Evolutionary conservation across 306 rosid genomes (phyloP).

Genomic region (Lathyrus tuberosus): DNA sequence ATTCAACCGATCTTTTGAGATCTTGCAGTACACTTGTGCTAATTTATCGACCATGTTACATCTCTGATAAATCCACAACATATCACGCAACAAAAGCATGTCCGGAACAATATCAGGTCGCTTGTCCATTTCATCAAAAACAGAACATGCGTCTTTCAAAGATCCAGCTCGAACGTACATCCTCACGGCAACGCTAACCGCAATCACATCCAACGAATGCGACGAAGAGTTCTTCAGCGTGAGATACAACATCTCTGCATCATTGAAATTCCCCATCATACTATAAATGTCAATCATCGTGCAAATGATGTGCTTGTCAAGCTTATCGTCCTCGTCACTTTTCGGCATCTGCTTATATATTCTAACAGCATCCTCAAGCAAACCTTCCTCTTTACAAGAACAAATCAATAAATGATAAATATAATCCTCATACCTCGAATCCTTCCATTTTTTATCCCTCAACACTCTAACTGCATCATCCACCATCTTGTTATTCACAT

Average conservation of each 20-base stretch:
- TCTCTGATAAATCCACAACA: slow-evolving; percentile 78
- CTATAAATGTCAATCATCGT: slow-evolving; percentile 87
- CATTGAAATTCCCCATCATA: slow-evolving; percentile 59
- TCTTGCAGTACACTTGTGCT: slow-evolving; percentile 61
- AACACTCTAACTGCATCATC: slow-evolving; percentile 67
- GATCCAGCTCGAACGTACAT: slow-evolving; percentile 83
- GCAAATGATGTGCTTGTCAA: slow-evolving; percentile 74
- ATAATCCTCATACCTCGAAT: slow-evolving; percentile 66
- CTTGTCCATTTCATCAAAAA: slow-evolving; percentile 65
- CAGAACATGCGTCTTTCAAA: slow-evolving; percentile 77
- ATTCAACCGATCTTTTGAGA: slow-evolving; percentile 56
- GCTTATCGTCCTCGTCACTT: slow-evolving; percentile 41
- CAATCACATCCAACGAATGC: slow-evolving; percentile 72
- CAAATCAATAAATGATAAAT: slow-evolving; percentile 90
- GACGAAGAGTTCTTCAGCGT: slow-evolving; percentile 66
- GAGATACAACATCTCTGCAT: slow-evolving; percentile 69
- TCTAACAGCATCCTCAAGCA: slow-evolving; percentile 69
- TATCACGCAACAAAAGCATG: slow-evolving; percentile 62
- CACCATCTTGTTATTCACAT: slow-evolving; percentile 74
- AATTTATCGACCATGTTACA: slow-evolving; percentile 66
- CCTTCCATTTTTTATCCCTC: slow-evolving; percentile 75
- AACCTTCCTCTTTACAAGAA: slow-evolving; percentile 76
- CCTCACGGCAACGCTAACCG: slow-evolving; percentile 70
- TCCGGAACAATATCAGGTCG: slow-evolving; percentile 71
- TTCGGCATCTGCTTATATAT: slow-evolving; percentile 57